These are phyloP conservation scores for Xylaria sp. DNA, from an alignment of 2,329 filamentous ascomycete genomes.

Conservation along the genomic window DNA sequence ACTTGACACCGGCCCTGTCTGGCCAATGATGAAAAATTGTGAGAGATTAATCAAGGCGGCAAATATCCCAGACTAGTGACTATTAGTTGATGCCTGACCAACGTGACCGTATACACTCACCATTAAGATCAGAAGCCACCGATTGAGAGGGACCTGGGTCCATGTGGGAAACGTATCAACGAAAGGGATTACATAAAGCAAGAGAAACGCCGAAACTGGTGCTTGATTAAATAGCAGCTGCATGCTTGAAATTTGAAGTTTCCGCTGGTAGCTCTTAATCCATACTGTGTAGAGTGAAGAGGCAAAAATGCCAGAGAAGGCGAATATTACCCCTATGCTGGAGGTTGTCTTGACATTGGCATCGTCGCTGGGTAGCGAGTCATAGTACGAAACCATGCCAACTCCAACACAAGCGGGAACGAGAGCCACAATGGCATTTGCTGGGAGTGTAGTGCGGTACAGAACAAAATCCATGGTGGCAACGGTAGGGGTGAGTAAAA, in stretches of 20 bases:
- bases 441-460: constrained; percentile 67
- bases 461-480: constrained; percentile 73
- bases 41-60: constrained; percentile 74
- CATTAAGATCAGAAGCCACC: constrained; percentile 69
- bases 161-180: constrained; percentile 71
- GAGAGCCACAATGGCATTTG: constrained; percentile 64
- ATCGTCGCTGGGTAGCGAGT: constrained; percentile 64
- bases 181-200: constrained; percentile 74
- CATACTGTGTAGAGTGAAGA: constrained; percentile 76
- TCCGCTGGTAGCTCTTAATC: constrained; percentile 74
- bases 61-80: constrained; percentile 67
- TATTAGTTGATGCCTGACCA: constrained; percentile 40
- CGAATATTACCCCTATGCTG: constrained; percentile 70
- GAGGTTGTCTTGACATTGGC: constrained; percentile 66
- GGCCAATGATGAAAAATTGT: constrained; percentile 71
- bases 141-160: constrained; percentile 60
- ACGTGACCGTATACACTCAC: constrained; percentile 53
- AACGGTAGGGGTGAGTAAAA: constrained; percentile 73
- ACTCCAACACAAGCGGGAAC: constrained; percentile 72
- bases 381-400: constrained; percentile 74
- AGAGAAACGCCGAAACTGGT: constrained; percentile 69
- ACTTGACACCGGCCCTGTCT: constrained; percentile 71
- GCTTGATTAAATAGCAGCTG: constrained; percentile 77
- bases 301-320: constrained; percentile 71
- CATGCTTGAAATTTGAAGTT: constrained; percentile 74